Conservation (phyloP, 2,329 filamentous ascomycete species). For the Seiridium unicorne region DNA sequence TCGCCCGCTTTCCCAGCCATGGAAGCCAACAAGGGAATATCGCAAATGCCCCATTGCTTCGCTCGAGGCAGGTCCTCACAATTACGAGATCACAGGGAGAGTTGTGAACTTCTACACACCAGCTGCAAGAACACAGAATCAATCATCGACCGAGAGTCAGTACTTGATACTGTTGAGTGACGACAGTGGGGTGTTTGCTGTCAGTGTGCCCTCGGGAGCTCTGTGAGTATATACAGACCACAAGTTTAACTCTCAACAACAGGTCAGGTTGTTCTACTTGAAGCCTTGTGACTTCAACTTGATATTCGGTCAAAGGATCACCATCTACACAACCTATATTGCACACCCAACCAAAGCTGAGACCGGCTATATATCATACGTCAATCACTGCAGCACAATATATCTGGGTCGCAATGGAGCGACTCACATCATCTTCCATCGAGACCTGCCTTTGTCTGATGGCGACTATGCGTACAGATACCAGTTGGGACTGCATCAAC, state of each 20-base stretch:
- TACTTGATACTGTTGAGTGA: slow-evolving; percentile 56
- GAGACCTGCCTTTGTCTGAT: slow-evolving; percentile 35
- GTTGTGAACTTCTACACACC: slow-evolving; percentile 53
- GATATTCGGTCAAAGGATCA: slow-evolving; percentile 51
- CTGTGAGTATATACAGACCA: too few species aligned
- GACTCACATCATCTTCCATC: slow-evolving; percentile 53
- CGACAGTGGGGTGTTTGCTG: slow-evolving; percentile 50
- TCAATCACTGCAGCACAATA: slow-evolving; percentile 51
- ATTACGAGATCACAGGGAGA: slow-evolving; percentile 52
- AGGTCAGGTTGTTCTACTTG: slow-evolving; percentile 53
- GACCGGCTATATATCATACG: slow-evolving; percentile 31
- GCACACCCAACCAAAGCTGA: slow-evolving; percentile 39
- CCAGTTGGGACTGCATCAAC: slow-evolving; percentile 41
- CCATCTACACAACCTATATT: slow-evolving; percentile 56
- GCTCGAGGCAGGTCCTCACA: slow-evolving; percentile 46
- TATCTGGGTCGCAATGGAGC: slow-evolving; percentile 55
- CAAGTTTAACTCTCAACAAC: not conserved
- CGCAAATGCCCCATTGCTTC: slow-evolving; percentile 43
- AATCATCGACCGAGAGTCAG: slow-evolving; percentile 43
- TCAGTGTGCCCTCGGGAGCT: slow-evolving; percentile 23
- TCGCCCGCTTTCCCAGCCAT: slow-evolving; percentile 33
- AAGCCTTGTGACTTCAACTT: slow-evolving; percentile 35
- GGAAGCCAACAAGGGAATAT: slow-evolving; percentile 44
- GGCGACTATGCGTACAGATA: slow-evolving; percentile 39
- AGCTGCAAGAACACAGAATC: slow-evolving; percentile 38